These are phyloP conservation scores for Exidia glandulosa DNA, from an alignment of 768 basidiomycete genomes.

Conservation along the genomic window DNA sequence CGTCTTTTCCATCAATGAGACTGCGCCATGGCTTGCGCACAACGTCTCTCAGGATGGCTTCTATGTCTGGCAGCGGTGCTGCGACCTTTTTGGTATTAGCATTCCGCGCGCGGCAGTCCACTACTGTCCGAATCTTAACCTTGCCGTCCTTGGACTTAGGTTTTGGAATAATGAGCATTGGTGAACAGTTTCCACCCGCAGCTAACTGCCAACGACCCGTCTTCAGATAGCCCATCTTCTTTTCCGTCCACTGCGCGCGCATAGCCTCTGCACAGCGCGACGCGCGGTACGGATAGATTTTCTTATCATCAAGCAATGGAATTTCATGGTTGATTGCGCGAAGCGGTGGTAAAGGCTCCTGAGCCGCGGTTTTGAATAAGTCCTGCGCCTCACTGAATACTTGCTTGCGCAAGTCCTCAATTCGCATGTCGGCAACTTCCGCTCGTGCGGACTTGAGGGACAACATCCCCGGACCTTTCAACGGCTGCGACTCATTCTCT, in stretches of 20 bases:
- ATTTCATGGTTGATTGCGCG: conserved; percentile 32
- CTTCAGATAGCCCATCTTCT: conserved; percentile 6
- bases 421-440: not conserved
- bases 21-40: not conserved
- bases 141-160: not conserved
- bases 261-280: conserved; percentile 23
- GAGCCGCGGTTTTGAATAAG: conserved; percentile 7
- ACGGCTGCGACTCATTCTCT: too few species aligned
- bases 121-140: not conserved
- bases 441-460: too few species aligned
- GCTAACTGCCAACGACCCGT: conserved; percentile 5
- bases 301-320: conserved; percentile 24
- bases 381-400: not conserved
- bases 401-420: not conserved
- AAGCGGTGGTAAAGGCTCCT: conserved; percentile 22
- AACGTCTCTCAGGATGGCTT: conserved; percentile 2
- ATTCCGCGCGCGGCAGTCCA: conserved; percentile 5
- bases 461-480: too few species aligned
- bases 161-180: conserved; percentile 7
- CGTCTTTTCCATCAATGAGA: conserved; percentile 5
- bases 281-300: conserved; percentile 19
- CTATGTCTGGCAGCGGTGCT: conserved; percentile 2
- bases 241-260: conserved; percentile 20
- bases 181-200: conserved; percentile 2
- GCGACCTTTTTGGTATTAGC: conserved; percentile 2